Conservation (phyloP, 495 filamentous ascomycete species). For the Darksidea phi region DNA sequence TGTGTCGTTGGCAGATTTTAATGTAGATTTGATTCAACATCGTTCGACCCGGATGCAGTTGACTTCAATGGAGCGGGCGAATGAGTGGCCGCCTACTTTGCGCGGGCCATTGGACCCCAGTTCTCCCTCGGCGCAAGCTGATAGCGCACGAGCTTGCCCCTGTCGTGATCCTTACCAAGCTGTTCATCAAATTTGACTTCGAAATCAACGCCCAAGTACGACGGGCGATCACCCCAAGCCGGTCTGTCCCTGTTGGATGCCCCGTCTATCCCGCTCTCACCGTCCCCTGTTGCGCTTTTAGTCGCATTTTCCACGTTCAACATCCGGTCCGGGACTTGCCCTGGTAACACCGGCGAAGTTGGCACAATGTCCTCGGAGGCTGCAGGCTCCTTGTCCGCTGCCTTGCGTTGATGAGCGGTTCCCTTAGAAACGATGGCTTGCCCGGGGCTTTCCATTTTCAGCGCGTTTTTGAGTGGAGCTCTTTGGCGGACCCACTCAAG, state of each 20-base stretch:
- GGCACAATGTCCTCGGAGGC: too few species aligned
- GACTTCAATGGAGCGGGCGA: background rate
- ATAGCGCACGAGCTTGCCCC: conserved; percentile 71
- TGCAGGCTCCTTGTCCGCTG: conserved; percentile 30
- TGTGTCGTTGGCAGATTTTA: too few species aligned
- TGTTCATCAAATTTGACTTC: conserved; percentile 78
- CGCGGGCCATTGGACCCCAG: conserved; percentile 87
- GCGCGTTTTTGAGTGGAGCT: conserved; percentile 65
- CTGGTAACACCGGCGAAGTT: too few species aligned
- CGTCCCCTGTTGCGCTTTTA: conserved; percentile 39
- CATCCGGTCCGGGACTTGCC: too few species aligned
- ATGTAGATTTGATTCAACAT: too few species aligned
- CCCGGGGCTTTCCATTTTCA: conserved; percentile 68
- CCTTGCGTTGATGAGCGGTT: conserved; percentile 27
- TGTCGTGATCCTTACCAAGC: conserved; percentile 65
- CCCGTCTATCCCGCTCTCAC: conserved; percentile 30
- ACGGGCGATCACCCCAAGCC: conserved; percentile 10
- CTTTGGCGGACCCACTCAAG: conserved; percentile 82
- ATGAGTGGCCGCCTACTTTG: conserved; percentile 46
- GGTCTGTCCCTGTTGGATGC: conserved; percentile 28
- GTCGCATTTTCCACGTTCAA: conserved; percentile 8
- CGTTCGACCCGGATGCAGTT: background rate
- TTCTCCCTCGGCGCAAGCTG: conserved; percentile 84
- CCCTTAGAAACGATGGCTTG: conserved; percentile 61
- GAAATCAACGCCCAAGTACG: conserved; percentile 46